A percentile compares a stretch with the other conserved stretches of the same genome.
Conservation (phyloP, 257 asterid genomes). For the Cruciata laevipes region DNA sequence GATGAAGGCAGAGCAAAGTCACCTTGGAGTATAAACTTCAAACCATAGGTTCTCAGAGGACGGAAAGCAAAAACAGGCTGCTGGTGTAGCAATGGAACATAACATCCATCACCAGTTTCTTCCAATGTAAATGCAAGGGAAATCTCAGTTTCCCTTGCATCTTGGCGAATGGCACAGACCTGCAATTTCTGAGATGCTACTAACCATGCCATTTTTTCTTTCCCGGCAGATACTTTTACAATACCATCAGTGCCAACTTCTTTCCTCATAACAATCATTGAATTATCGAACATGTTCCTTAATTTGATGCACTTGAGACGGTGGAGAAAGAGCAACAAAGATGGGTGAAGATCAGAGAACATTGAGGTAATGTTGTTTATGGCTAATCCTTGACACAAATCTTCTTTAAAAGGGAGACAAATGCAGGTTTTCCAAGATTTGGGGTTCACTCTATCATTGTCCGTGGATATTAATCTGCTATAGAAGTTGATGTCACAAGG, state of each 20-base stretch:
- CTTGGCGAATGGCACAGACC: slow-evolving; percentile 52
- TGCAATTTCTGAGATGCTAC: slow-evolving; percentile 64
- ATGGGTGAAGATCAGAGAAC: slow-evolving; percentile 92
- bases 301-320: slow-evolving; percentile 78
- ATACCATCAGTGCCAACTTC: slow-evolving; percentile 67
- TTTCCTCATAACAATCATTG: slow-evolving; percentile 69
- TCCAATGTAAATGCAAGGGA: slow-evolving; percentile 78
- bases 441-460: slow-evolving; percentile 29
- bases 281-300: slow-evolving; percentile 54
- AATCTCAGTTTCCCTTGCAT: slow-evolving; percentile 65
- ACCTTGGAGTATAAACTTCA: slow-evolving; percentile 91
- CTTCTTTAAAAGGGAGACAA: slow-evolving; percentile 67
- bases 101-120: slow-evolving; percentile 49
- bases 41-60: slow-evolving; percentile 92
- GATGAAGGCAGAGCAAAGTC: slow-evolving; percentile 96
- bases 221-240: slow-evolving; percentile 60
- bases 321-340: slow-evolving; percentile 78
- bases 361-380: slow-evolving; percentile 52
- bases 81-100: slow-evolving; percentile 57
- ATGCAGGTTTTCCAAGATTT: slow-evolving; percentile 81
- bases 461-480: slow-evolving; percentile 45
- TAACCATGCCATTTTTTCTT: slow-evolving; percentile 77
- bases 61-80: slow-evolving; percentile 98
- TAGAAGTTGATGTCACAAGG: slow-evolving; percentile 65
- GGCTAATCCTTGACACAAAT: background rate